Conservation (phyloP, 2,329 filamentous ascomycete genomes). For the Phialocephala sp. region DNA sequence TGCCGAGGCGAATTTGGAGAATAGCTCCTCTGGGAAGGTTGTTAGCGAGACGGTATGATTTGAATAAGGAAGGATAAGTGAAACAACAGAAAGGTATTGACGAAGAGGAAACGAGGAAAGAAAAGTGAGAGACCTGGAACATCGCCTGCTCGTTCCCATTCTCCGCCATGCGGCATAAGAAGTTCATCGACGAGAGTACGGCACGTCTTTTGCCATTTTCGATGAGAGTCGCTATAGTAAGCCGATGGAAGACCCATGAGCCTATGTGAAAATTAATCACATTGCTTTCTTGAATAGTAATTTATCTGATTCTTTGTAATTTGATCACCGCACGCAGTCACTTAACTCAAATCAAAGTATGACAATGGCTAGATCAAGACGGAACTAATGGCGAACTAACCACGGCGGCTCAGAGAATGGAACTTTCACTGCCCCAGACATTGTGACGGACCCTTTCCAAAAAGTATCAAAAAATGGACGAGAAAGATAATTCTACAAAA, state of each 20-base stretch:
- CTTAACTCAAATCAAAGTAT: neutral
- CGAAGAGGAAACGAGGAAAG: too few species aligned
- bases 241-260: constrained; percentile 72
- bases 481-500: neutral
- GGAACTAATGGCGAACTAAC: neutral
- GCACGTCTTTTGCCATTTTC: constrained; percentile 69
- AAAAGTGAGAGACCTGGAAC: constrained; percentile 37
- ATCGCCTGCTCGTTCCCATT: constrained; percentile 68
- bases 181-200: constrained; percentile 70
- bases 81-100: too few species aligned
- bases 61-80: too few species aligned
- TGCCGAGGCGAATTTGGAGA: constrained; percentile 64
- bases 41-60: too few species aligned
- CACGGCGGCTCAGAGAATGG: constrained; percentile 10
- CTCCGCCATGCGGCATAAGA: constrained; percentile 64
- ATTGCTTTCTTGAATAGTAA: neutral
- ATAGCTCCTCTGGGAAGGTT: constrained; percentile 62
- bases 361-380: neutral
- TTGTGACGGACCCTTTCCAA: neutral
- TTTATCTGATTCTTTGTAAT: neutral
- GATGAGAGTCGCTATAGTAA: constrained; percentile 71
- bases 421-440: neutral
- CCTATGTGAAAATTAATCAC: constrained; percentile 40
- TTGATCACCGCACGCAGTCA: neutral
- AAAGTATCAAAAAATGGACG: neutral